Conservation (phyloP, 768 basidiomycete genomes). For the Calvatia gigantea region DNA sequence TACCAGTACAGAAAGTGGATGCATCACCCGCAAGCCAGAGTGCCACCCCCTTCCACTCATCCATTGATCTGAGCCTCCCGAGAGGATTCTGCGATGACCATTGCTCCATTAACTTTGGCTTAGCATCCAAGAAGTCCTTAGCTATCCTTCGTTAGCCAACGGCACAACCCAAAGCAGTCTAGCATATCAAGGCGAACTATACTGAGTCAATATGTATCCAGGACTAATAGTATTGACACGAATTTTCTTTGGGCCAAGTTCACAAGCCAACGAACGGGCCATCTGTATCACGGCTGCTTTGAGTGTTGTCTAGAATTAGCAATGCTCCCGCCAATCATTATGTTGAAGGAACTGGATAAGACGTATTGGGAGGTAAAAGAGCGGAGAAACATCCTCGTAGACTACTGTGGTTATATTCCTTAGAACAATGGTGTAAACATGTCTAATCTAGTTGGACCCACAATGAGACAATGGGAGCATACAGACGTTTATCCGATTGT, state of each 20-base stretch:
- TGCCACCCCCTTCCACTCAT: conserved; percentile 65
- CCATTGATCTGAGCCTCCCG: conserved; percentile 59
- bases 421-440: too few relatives aligned
- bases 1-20: conserved; percentile 69
- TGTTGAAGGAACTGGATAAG: too few relatives aligned
- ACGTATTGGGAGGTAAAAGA: too few relatives aligned
- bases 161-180: not conserved
- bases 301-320: conserved; percentile 55
- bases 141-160: conserved; percentile 19
- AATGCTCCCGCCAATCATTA: conserved; percentile 55
- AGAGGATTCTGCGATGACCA: conserved; percentile 63
- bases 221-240: conserved; percentile 72
- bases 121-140: conserved; percentile 31
- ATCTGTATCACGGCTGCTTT: conserved; percentile 79
- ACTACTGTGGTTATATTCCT: too few relatives aligned
- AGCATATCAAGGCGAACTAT: conserved; percentile 14
- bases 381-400: too few relatives aligned
- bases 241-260: conserved; percentile 62
- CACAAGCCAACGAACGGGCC: conserved; percentile 74
- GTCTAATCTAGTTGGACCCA: too few relatives aligned
- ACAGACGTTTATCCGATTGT: too few relatives aligned
- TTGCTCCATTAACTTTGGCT: conserved; percentile 49
- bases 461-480: too few relatives aligned
- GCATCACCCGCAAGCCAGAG: conserved; percentile 68
- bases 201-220: conserved; percentile 70